Conservation (phyloP, 2,329 filamentous ascomycete species). For the Helotiales sp. region DNA sequence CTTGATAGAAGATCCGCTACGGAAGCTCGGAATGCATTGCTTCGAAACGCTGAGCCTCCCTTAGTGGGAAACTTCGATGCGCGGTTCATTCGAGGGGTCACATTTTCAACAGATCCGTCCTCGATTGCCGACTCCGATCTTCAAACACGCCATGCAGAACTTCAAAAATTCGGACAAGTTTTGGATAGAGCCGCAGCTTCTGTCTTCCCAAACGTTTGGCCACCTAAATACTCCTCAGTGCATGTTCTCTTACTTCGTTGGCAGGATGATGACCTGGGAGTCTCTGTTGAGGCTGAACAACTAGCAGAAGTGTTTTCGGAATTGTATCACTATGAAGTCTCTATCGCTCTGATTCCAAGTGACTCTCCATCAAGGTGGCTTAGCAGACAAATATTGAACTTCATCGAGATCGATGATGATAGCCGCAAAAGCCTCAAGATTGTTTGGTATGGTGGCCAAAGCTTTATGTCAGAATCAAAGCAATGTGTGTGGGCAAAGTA, state of each 20-base stretch:
- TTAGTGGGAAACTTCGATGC: background rate
- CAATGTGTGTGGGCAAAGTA: background rate
- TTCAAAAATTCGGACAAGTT: background rate
- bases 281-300: background rate
- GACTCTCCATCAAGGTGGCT: background rate
- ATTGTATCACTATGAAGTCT: background rate
- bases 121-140: background rate
- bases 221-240: background rate
- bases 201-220: background rate
- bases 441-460: background rate
- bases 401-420: background rate
- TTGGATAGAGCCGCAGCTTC: background rate
- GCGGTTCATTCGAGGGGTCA: background rate
- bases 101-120: background rate
- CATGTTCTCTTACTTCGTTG: background rate
- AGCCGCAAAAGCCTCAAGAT: background rate
- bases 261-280: background rate
- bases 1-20: background rate
- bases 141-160: background rate
- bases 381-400: background rate
- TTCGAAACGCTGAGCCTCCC: background rate
- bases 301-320: background rate
- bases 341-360: background rate
- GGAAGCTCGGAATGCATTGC: background rate
- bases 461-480: background rate